Base-by-base conservation (phyloP, 345 rosid genomes). In the Aegle marmelos region DNA sequence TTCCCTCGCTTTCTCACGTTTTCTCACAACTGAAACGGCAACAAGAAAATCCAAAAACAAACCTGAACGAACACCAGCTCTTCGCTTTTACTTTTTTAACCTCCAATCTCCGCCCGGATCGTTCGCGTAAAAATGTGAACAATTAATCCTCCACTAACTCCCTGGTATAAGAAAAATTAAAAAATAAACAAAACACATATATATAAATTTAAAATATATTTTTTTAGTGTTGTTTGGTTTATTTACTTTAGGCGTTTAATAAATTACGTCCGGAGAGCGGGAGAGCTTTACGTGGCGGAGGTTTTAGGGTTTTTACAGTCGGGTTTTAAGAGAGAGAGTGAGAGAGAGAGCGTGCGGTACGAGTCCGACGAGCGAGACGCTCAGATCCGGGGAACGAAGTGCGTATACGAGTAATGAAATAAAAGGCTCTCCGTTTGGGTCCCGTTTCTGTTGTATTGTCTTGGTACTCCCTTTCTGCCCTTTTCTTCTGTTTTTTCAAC, bases 281-380 rank as follows among this genome's bases (percentile, higher is more conserved):
- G 25, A 36, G 36, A 50, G 37, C 53, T 37, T 60, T 14, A 2
- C 24, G 27, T 13, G 33, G 62, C 28, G 60, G 74, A 28, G 58
- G 74, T 24, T 60, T 68, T 71, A 78, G 76, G 80, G 76, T 78
- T 78, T 71, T 71, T 53, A 16, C 76, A 72, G 71, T 50, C 80
- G 56, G 71, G 65, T 78, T 78, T 62, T 62, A 41, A 62, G 64
- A 13, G 56, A 4, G 39, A 34, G 39, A 6, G n/a, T n/a, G 50
- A 2, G 36, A 34, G 9, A 50, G 64, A 4, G 28, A 1, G 41
- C 6, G 28, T 4, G 74, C 24, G 0, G 25, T 63, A 24, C 28
- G 66, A 63, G 76, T 62, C 76, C 71, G 76, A 53, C 80, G 76
- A 71, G 53, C 53, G 7, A 64, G 37, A 53, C 54, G 36, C 70